phyloP scores from a whole-genome alignment of 83 land plant species.

The Picea engelmannii region DNA sequence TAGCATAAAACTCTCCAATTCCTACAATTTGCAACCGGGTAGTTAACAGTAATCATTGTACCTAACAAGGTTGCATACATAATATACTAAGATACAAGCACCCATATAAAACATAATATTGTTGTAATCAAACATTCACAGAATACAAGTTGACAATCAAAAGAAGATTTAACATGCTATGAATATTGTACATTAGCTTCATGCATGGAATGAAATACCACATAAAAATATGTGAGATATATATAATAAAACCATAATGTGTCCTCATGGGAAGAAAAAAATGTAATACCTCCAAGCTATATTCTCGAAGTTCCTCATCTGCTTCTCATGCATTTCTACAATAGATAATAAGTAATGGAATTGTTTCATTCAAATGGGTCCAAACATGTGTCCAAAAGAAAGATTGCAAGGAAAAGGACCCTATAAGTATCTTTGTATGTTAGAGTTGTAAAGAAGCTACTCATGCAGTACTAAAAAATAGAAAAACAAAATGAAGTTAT shows the following conservation, averaged over 20 bases:
- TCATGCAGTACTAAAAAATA: neutral
- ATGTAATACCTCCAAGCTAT: conserved; percentile 83
- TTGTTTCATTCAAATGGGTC: conserved; percentile 10
- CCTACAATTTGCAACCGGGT: conserved; percentile 41
- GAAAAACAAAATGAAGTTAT: no score
- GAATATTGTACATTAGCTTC: neutral
- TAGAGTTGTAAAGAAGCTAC: neutral
- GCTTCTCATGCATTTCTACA: conserved; percentile 88
- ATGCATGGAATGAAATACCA: neutral
- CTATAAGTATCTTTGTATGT: neutral
- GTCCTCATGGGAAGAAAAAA: neutral
- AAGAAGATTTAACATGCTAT: no score
- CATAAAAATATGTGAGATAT: neutral
- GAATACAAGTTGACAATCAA: no score
- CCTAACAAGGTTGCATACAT: neutral
- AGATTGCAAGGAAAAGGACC: conserved; percentile 44
- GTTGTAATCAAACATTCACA: no score
- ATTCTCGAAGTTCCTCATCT: conserved; percentile 98
- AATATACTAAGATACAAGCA: neutral
- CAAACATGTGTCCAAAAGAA: conserved; percentile 30
- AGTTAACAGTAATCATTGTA: neutral
- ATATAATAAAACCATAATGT: neutral
- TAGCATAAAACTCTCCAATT: conserved; percentile 89
- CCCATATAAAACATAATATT: no score
- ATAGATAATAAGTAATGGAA: conserved; percentile 80